Conservation (phyloP, 1,139 yeast genomes). For the Suhomyces yuchorum region DNA sequence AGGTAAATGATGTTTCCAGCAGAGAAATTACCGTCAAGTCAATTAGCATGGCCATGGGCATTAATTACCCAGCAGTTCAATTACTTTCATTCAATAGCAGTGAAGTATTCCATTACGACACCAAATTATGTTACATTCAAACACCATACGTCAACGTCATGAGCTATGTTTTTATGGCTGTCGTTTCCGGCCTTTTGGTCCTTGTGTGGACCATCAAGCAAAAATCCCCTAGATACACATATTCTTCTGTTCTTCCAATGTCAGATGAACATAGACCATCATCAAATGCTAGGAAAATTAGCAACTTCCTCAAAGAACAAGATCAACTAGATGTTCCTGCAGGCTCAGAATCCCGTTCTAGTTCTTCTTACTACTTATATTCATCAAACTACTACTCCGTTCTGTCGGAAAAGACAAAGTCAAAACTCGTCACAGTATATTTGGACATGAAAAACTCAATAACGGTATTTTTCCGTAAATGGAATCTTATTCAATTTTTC, state of each 20-base stretch:
- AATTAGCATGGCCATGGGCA: slow-evolving; percentile 64
- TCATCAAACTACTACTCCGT: slow-evolving; percentile 10
- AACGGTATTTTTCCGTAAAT: slow-evolving; percentile 14
- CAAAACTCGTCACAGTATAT: background rate
- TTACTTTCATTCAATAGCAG: slow-evolving; percentile 37
- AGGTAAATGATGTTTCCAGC: slow-evolving; percentile 15
- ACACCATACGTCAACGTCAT: slow-evolving; percentile 49
- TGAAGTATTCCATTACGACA: slow-evolving; percentile 34
- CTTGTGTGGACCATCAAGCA: slow-evolving; percentile 36
- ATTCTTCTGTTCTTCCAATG: slow-evolving; percentile 20
- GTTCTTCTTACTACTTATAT: slow-evolving; percentile 18
- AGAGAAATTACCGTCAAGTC: slow-evolving; percentile 58
- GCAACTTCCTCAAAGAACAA: slow-evolving; percentile 21
- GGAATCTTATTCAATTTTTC: slow-evolving; percentile 19
- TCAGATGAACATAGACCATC: slow-evolving; percentile 14
- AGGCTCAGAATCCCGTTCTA: slow-evolving; percentile 3
- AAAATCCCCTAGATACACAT: slow-evolving; percentile 23
- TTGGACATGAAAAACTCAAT: background rate
- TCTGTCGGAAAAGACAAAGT: background rate
- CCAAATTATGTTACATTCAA: slow-evolving; percentile 50
- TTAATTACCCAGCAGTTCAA: slow-evolving; percentile 55
- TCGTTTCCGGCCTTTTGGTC: slow-evolving; percentile 32
- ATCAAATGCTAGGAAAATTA: slow-evolving; percentile 19
- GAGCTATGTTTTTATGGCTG: slow-evolving; percentile 41
- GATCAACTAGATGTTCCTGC: slow-evolving; percentile 16